Conservation (phyloP, 495 filamentous ascomycete genomes). For the Penicillium arizonense region DNA sequence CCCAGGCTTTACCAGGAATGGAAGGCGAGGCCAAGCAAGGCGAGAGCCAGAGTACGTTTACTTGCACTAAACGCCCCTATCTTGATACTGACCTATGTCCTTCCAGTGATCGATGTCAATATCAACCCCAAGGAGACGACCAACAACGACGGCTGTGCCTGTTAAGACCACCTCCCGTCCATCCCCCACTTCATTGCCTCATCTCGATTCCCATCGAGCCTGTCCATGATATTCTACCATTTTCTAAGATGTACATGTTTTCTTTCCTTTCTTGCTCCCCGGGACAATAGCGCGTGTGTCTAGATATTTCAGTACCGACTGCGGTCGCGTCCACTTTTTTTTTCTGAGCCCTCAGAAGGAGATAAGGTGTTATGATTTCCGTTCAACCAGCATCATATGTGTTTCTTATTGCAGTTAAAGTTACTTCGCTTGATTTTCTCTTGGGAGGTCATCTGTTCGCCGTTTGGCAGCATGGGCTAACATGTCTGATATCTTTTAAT, state of each 20-base stretch:
- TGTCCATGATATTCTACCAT: constrained; percentile 41
- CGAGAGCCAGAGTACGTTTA: constrained; percentile 61
- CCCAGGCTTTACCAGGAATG: constrained; percentile 96
- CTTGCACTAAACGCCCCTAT: background rate
- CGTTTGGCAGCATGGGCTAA: constrained; percentile 9
- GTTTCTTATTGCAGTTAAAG: constrained; percentile 11
- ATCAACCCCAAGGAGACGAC: constrained; percentile 70
- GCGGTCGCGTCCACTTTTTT: constrained; percentile 13
- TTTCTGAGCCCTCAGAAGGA: constrained; percentile 14
- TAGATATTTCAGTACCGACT: constrained; percentile 24
- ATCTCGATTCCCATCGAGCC: constrained; percentile 34
- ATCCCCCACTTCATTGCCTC: constrained; percentile 12
- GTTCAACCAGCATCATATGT: constrained; percentile 22
- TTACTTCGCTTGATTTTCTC: constrained; percentile 12
- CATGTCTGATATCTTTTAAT: constrained; percentile 23
- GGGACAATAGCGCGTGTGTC: constrained; percentile 31
- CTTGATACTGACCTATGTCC: constrained; percentile 18
- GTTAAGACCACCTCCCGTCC: constrained; percentile 45
- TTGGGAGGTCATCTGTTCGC: constrained; percentile 4
- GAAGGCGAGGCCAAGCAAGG: constrained; percentile 71
- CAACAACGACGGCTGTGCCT: constrained; percentile 78
- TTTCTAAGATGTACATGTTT: constrained; percentile 45
- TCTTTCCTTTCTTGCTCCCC: constrained; percentile 19
- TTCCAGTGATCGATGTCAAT: constrained; percentile 89
- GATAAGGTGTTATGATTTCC: constrained; percentile 22